Percentiles rank a stretch among this genome's conserved stretches.
These are phyloP conservation scores for Herpetospermum pedunculosum DNA, from an alignment of 306 rosid genomes.

Conservation along the genomic window DNA sequence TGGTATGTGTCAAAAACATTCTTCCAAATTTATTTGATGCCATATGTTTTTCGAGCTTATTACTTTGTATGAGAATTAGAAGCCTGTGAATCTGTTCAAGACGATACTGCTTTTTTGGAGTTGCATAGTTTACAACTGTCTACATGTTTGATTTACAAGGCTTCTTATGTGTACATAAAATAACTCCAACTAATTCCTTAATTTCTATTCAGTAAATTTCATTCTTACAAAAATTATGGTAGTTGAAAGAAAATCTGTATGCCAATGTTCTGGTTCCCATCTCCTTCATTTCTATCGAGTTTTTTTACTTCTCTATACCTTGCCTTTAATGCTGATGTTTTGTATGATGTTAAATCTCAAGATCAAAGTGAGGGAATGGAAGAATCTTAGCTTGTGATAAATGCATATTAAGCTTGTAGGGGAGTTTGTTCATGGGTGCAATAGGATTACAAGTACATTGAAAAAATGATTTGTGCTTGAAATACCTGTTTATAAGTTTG, in stretches of 20 bases:
- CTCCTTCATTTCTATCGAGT: background rate
- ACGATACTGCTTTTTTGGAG: background rate
- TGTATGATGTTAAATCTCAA: background rate
- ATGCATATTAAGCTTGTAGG: background rate
- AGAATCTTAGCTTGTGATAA: background rate
- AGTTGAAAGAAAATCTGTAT: background rate
- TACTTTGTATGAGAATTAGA: background rate
- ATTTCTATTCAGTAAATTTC: background rate
- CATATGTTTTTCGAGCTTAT: background rate
- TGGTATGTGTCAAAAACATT: background rate
- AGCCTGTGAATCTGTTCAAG: slow-evolving; percentile 5
- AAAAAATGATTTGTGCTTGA: too few relatives aligned
- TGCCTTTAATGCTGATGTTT: background rate
- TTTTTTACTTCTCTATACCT: background rate
- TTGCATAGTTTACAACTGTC: background rate
- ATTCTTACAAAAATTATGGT: background rate
- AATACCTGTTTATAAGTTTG: too few relatives aligned
- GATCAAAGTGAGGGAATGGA: background rate
- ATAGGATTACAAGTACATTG: background rate
- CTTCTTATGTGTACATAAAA: background rate
- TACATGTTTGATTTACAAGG: background rate
- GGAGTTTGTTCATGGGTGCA: background rate
- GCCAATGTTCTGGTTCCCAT: background rate
- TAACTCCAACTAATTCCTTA: background rate
- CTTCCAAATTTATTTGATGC: background rate